Conservation (phyloP, 2,329 filamentous ascomycete species). For the Sporothrix sp. region DNA sequence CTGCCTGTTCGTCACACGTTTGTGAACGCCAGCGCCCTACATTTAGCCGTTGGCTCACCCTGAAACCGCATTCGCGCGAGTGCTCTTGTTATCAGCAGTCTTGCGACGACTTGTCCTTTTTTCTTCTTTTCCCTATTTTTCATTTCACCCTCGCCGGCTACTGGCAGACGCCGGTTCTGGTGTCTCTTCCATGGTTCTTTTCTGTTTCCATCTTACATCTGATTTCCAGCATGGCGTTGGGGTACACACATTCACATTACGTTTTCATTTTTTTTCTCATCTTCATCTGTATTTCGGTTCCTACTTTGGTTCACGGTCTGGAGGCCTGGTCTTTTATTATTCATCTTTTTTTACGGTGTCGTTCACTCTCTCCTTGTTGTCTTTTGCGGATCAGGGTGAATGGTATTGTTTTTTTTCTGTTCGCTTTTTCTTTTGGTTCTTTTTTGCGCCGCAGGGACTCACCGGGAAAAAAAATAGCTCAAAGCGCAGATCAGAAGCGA, state of each 20-base stretch:
- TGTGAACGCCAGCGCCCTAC: no score
- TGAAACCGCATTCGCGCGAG: no score
- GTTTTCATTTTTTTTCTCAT: slow-evolving; percentile 1
- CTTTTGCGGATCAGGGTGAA: not conserved
- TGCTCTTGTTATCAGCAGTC: slow-evolving; percentile 4
- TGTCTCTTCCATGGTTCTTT: no score
- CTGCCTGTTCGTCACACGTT: no score
- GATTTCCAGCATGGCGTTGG: slow-evolving; percentile 31
- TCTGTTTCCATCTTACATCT: slow-evolving; percentile 15
- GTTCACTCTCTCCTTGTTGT: no score
- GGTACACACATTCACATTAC: slow-evolving; percentile 19
- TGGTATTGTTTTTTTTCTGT: not conserved
- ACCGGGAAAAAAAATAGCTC: no score
- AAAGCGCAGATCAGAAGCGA: no score
- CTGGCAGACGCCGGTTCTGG: no score
- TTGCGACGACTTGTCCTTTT: slow-evolving; percentile 20
- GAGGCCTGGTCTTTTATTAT: not conserved
- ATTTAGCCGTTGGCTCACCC: no score
- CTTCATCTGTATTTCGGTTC: not conserved
- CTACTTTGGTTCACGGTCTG: not conserved
- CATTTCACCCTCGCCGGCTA: no score
- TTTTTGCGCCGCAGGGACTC: no score
- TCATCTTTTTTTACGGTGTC: not conserved
- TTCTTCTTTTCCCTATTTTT: not conserved
- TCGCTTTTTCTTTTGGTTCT: not conserved